Evolutionary conservation across 1,139 yeast species (phyloP), one percentile per base, ranked within the genome.

Genomic region (Debaryomyces psychrophilus): DNA sequence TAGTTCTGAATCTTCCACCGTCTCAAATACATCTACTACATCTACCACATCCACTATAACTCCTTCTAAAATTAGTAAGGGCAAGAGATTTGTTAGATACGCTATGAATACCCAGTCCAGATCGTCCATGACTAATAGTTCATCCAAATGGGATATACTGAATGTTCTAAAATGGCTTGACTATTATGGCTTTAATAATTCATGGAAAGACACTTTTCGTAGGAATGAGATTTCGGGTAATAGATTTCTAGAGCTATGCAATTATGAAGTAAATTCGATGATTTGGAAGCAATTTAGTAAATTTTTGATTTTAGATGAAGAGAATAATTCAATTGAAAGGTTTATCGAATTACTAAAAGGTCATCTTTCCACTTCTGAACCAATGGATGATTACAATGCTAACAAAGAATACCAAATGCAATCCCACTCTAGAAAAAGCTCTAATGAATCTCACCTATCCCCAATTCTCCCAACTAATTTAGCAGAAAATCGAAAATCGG

Each of bases 131-230:
- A 57, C 54, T 11, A 58, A 54, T 37, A 47, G 62, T 3, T 56
- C 67, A 12, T 58, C 58, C 12, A 61, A 58, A 41, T 90, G 97
- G 97, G 81, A 86, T 4, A 71, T 81, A 54, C 80, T 77, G 12
- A 73, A 87, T 45, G 95, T 90, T 0, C 49, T 77, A 0, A 62
- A 68, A 39, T 90, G 96, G 96, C 71, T 90, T 25, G 85, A 79
- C 12, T 56, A 63, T 17, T 77, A 90, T 60, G 76, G 79, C 28
- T 90, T 90, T 64, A 87, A 87, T 51, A 77, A 76, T 5, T 75
- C 85, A 9, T 90, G 97, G 97, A 71, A 77, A 26, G 80, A 74
- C 8, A 77, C 85, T 8, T 87, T 90, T 61, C 69, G 69, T 31
- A 71, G 75, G 39, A 77, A 83, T 51, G 82, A 82, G 47, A 73